Evolutionary conservation across 208 protist genomes (phyloP), one percentile per base, ranked within the genome.

Genomic region (Phytomonas sp.): DNA sequence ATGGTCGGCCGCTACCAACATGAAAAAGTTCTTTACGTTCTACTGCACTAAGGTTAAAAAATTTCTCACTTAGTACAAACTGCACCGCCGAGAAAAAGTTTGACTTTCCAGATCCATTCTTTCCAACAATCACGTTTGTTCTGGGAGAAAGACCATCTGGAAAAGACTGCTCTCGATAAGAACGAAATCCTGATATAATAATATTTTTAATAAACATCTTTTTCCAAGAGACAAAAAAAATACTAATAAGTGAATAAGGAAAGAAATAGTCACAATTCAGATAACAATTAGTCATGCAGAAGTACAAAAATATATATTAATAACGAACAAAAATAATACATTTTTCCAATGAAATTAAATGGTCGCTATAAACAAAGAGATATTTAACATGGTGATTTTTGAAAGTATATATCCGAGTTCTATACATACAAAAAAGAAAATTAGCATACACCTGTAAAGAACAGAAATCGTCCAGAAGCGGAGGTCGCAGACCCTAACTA

Each of bases 81-180:
- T 98, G 91, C 71, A 99, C 94, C 2, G 97, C 97, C 42, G 88
- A 76, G 79, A 99, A 99, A 60, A 99, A 98, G 79, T 99, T 99
- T 4, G 89, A 97, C 78, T 99, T 99, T 29, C 98, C 98, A 5
- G 90, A 93, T 5, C 98, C 98, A 88, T 99, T 99, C 64, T 92
- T 92, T 1, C 98, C 98, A 4, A 99, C 93, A 73, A 98, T 86
- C 45, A 94, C 79, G 73, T 97, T 92, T 82, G 76, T 87, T 12
- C 10, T 81, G 0, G 91, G 80, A 6, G 89, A 95, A 11, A 97
- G 77, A 4, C 87, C 86, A 42, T 93, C 87, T 0, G 79, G 78
- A 74, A 94, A 94, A 0, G 90, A 85, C 69, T 97, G 93, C 73
- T 97, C 87, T 1, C 89, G 77, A 74, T 97, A 98, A 0, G 91